phyloP scores from a whole-genome alignment of 108 stramenopile genomes.

The Nitzschia sp. region DNA sequence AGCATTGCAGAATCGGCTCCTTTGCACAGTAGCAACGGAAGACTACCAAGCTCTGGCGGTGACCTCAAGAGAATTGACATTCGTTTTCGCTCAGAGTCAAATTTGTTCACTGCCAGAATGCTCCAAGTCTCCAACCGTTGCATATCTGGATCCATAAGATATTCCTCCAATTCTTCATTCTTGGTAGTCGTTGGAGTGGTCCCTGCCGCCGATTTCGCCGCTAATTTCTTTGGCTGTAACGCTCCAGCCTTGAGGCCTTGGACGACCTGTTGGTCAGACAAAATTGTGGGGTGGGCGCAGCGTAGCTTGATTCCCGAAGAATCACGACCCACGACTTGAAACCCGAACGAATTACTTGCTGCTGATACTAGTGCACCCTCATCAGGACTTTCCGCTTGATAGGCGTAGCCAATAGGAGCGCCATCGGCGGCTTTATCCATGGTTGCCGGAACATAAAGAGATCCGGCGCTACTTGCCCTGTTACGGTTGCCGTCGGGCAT shows the following conservation, averaged over 20 bases:
- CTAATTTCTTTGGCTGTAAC: conserved; percentile 46
- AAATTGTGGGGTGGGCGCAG: conserved; percentile 63
- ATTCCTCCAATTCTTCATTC: conserved; percentile 22
- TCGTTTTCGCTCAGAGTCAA: conserved; percentile 93
- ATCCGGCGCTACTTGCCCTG: conserved; percentile 16
- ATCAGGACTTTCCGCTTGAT: conserved; percentile 93
- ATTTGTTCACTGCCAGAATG: conserved; percentile 92
- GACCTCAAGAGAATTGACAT: conserved; percentile 93
- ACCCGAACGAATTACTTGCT: conserved; percentile 75
- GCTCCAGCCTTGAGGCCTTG: conserved; percentile 57
- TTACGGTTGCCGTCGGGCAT: conserved; percentile 20
- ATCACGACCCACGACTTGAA: conserved; percentile 81
- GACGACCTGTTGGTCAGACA: conserved; percentile 48
- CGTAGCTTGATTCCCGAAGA: conserved; percentile 68
- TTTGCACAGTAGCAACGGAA: conserved; percentile 84
- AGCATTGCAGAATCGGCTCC: conserved; percentile 96
- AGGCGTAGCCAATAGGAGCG: conserved; percentile 76
- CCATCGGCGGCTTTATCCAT: conserved; percentile 65
- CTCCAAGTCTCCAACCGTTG: conserved; percentile 67
- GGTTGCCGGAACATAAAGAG: not conserved
- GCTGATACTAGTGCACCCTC: conserved; percentile 89
- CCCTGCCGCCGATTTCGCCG: conserved; percentile 54
- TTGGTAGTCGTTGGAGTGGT: conserved; percentile 14
- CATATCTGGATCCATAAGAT: conserved; percentile 12
- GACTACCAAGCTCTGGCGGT: conserved; percentile 70